Evolutionary conservation across 106 monocot genomes (phyloP).

Genomic region (Gastrodia elata): DNA sequence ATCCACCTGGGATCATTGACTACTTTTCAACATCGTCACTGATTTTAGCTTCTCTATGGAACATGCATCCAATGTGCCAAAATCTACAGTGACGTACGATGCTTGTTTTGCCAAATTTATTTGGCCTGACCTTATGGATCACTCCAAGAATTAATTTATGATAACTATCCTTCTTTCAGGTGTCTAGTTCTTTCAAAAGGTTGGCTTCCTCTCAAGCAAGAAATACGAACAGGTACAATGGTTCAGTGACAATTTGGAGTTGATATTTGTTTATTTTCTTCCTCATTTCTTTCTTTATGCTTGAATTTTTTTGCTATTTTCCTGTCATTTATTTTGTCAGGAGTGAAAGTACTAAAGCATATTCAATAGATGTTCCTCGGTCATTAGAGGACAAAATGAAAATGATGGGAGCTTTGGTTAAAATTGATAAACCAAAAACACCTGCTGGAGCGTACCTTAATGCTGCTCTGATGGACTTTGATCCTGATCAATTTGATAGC

Average conservation of each 20-base stretch:
- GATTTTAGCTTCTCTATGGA: neutral
- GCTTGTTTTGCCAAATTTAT: neutral
- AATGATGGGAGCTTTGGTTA: constrained; percentile 63
- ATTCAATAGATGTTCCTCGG: constrained; percentile 21
- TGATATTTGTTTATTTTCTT: neutral
- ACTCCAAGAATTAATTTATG: neutral
- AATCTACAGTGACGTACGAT: neutral
- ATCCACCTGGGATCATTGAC: neutral
- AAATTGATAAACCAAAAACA: constrained; percentile 75
- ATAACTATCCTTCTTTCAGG: constrained; percentile 27
- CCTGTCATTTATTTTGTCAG: constrained; percentile 20
- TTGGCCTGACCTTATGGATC: neutral
- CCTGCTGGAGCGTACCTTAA: constrained; percentile 98
- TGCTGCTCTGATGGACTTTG: constrained; percentile 80
- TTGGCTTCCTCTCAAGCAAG: constrained; percentile 17
- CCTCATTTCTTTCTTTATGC: neutral
- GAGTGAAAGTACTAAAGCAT: constrained; percentile 38
- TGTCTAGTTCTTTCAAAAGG: constrained; percentile 46
- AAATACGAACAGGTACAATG: constrained; percentile 53
- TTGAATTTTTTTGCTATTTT: neutral
- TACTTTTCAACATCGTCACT: neutral
- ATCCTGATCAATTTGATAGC: constrained; percentile 92
- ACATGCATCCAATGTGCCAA: neutral
- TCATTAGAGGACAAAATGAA: constrained; percentile 40
- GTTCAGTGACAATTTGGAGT: neutral